A percentile compares a stretch with the other conserved stretches of the same genome.
phyloP scores from a whole-genome alignment of 345 rosid genomes.

The Syzygium grande region DNA sequence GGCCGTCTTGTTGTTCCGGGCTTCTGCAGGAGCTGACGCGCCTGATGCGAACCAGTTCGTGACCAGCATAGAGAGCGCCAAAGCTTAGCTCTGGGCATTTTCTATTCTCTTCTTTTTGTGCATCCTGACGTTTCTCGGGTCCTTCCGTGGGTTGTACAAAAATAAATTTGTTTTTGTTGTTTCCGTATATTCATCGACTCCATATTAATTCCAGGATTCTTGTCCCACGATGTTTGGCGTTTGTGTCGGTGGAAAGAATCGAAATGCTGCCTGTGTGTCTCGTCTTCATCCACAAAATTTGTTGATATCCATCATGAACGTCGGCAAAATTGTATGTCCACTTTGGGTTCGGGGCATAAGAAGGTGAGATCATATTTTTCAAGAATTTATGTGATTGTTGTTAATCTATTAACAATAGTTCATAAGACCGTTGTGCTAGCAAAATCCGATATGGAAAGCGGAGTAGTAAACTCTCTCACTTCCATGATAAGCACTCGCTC shows the following conservation, averaged over 20 bases:
- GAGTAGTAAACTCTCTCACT: too few species aligned
- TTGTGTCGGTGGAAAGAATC: neutral
- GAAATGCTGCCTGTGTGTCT: neutral
- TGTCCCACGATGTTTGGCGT: neutral
- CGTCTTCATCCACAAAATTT: neutral
- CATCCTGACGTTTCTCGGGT: neutral
- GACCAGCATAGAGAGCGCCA: neutral
- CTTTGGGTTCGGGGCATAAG: neutral
- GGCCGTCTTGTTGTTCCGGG: conserved; percentile 57
- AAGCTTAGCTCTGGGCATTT: neutral
- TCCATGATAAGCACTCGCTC: too few species aligned
- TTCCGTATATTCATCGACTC: too few species aligned
- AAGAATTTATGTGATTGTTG: too few species aligned
- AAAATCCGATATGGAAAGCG: too few species aligned
- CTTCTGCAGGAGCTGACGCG: conserved; percentile 24
- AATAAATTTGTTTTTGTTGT: too few species aligned
- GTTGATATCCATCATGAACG: neutral
- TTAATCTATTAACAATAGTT: too few species aligned
- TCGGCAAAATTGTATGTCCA: neutral
- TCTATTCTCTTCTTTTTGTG: neutral
- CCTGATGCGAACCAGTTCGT: conserved; percentile 3
- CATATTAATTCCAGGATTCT: neutral
- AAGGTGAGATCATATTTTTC: neutral
- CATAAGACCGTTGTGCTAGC: too few species aligned
- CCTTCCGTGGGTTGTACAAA: neutral